Percentiles rank a stretch among this genome's conserved stretches.
phyloP scores from a whole-genome alignment of 805 yeast genomes.

The Komagataella pseudopastoris region DNA sequence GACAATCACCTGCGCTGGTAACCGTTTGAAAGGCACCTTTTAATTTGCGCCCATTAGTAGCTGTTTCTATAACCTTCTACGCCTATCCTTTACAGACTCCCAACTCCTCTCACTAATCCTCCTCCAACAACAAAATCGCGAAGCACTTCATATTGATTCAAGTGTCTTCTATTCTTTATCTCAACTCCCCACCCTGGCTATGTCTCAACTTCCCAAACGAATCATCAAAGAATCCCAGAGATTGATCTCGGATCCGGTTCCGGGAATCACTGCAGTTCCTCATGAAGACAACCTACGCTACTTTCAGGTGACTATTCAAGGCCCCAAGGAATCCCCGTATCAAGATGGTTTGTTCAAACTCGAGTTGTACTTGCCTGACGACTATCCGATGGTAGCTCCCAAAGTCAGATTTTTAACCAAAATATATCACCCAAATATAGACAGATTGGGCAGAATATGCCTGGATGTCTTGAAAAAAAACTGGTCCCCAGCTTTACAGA shows the following conservation, averaged over 20 bases:
- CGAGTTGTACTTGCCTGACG: slow-evolving; percentile 88
- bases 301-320: slow-evolving; percentile 84
- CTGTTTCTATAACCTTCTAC: not conserved
- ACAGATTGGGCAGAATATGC: slow-evolving; percentile 89
- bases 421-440: slow-evolving; percentile 95
- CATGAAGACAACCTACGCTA: slow-evolving; percentile 90
- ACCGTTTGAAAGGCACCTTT: too few relatives aligned
- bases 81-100: not conserved
- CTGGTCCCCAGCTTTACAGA: slow-evolving; percentile 97
- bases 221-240: slow-evolving; percentile 93
- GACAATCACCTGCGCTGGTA: too few relatives aligned
- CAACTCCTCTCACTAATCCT: not conserved
- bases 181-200: slow-evolving; percentile 6
- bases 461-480: slow-evolving; percentile 87
- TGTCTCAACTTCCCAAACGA: slow-evolving; percentile 73
- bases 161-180: not conserved
- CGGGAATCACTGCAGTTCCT: slow-evolving; percentile 88
- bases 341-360: slow-evolving; percentile 68
- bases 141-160: not conserved
- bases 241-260: slow-evolving; percentile 86
- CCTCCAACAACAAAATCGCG: not conserved
- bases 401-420: slow-evolving; percentile 87
- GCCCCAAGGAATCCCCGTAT: slow-evolving; percentile 86
- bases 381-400: slow-evolving; percentile 97
- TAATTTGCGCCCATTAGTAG: not conserved